A percentile compares a stretch with the other conserved stretches of the same genome.
phyloP scores from a whole-genome alignment of 352 stramenopile species.

The Elongisporangium senticosum region DNA sequence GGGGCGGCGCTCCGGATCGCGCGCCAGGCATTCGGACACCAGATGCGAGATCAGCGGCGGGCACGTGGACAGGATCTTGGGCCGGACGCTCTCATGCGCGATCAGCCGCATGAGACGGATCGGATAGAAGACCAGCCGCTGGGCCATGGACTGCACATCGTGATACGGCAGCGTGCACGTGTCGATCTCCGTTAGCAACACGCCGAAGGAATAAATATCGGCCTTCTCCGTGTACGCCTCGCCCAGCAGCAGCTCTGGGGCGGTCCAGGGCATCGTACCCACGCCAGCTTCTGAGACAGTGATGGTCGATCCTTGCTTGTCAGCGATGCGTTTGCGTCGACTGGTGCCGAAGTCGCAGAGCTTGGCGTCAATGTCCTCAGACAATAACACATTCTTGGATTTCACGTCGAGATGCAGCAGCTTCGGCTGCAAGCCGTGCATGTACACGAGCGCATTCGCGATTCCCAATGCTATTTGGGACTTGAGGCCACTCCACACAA shows the following conservation, averaged over 20 bases:
- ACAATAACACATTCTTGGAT: conserved; percentile 83
- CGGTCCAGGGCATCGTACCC: conserved; percentile 61
- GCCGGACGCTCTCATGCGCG: conserved; percentile 48
- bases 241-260: conserved; percentile 53
- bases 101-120: conserved; percentile 57
- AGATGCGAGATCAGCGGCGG: conserved; percentile 55
- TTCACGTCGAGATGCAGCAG: conserved; percentile 87
- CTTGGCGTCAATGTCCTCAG: conserved; percentile 39
- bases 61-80: conserved; percentile 43
- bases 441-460: conserved; percentile 65
- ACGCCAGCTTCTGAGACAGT: conserved; percentile 23
- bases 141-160: conserved; percentile 31
- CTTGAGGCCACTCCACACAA: conserved; percentile 49
- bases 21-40: conserved; percentile 43
- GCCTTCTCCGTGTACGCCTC: conserved; percentile 70
- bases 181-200: conserved; percentile 73
- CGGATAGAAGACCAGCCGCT: conserved; percentile 41
- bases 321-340: conserved; percentile 34
- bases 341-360: conserved; percentile 53
- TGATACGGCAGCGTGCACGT: conserved; percentile 68
- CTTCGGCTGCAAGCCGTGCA: conserved; percentile 71
- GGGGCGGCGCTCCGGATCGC: conserved; percentile 42
- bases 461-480: conserved; percentile 49
- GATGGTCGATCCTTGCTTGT: conserved; percentile 31
- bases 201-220: conserved; percentile 74